Base-by-base conservation (phyloP, 805 yeast genomes). In the Candida quercuum region DNA sequence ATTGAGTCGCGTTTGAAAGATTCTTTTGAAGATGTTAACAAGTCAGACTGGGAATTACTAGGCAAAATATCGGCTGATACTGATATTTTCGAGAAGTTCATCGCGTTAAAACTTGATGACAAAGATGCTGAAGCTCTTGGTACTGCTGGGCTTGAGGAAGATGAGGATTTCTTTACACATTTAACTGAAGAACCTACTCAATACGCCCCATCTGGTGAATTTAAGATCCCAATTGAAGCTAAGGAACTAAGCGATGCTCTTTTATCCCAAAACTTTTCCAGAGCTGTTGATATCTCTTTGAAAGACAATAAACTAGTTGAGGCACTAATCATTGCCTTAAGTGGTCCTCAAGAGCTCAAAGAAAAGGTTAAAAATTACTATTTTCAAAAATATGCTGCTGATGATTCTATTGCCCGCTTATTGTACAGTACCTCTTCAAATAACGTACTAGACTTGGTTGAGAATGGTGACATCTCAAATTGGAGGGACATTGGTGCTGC, bases 401-500 rank as follows among this genome's bases (percentile, higher is more conserved):
- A 56, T 12, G 61, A 68, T 8, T 65, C 77, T 28, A 69, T 86
- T 40, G 73, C 96, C 3, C 81, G 99, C 52, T 67, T 87, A 13
- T 66, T 94, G 38, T 81, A 79, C 61, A 74, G 79, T 35, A 72
- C 78, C 12, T 69, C 86, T 1, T 67, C 74, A 22, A 65, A 66
- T 25, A 65, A 76, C 46, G 64, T 73, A 68, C 37, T 62, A 22
- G 98, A 91, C 57, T 57, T 93, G 43, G 93, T 88, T 22, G 70
- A 73, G 32, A 81, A 89, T 54, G 83, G 85, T 22, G 83, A 85
- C 52, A 78, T 89, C 28, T 51, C 69, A 4, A 79, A 85, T 47
- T 93, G 99, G 99, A 82, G 77, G 49, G 81, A 79, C 30, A 78
- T 85, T 48, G 86, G 88, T n/a, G 67, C 74, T 30, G 72, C 87